phyloP scores from a whole-genome alignment of 371 early-diverging fungal genomes.

The Mortierella sp. region DNA sequence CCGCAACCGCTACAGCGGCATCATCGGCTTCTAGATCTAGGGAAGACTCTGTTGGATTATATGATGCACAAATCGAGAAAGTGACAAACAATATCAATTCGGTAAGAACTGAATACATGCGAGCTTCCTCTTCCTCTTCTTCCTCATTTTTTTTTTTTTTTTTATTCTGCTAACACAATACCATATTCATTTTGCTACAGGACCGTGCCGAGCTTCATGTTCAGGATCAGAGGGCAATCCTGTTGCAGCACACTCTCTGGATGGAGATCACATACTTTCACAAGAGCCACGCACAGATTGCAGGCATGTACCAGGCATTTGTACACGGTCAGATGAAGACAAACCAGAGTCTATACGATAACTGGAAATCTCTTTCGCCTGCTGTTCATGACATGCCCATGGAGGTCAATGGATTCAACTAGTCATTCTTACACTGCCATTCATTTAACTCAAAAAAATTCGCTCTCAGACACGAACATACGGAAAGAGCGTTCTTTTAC shows the following conservation, averaged over 20 bases:
- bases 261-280: conserved; percentile 59
- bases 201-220: conserved; percentile 53
- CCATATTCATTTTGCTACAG: conserved; percentile 19
- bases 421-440: neutral
- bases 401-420: conserved; percentile 58
- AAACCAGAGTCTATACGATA: conserved; percentile 64
- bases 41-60: conserved; percentile 10
- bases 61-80: conserved; percentile 54
- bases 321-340: conserved; percentile 72
- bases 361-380: conserved; percentile 71
- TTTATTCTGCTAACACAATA: neutral
- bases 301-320: conserved; percentile 72
- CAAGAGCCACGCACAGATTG: conserved; percentile 65
- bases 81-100: conserved; percentile 22
- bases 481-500: too few relatives aligned
- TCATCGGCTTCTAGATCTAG: conserved; percentile 10
- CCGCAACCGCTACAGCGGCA: conserved; percentile 18
- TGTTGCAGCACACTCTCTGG: conserved; percentile 59
- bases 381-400: conserved; percentile 60
- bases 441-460: too few relatives aligned
- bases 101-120: conserved; percentile 9
- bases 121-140: neutral
- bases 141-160: neutral
- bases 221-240: conserved; percentile 49
- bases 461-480: too few relatives aligned